These are phyloP conservation scores for Colletotrichum trifolii DNA, from an alignment of 2,329 filamentous ascomycete species.

Conservation along the genomic window DNA sequence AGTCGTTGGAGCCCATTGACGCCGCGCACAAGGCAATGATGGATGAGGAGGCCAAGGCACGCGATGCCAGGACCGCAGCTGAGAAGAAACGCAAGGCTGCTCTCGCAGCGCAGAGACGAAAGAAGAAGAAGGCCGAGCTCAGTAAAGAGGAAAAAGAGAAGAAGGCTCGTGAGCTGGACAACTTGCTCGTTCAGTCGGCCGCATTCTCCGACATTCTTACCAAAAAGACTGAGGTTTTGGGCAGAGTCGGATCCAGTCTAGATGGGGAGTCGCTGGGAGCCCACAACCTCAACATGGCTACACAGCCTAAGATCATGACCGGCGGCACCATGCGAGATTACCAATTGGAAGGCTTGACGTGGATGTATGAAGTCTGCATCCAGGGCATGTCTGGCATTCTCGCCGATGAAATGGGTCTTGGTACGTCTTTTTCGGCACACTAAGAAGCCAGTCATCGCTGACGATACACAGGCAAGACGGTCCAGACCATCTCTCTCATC, in stretches of 20 bases:
- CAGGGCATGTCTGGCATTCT: constrained; percentile 93
- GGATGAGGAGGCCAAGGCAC: constrained; percentile 51
- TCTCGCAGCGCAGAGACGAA: constrained; percentile 56
- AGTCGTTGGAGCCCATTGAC: constrained; percentile 37
- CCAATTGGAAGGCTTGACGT: constrained; percentile 92
- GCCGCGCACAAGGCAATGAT: constrained; percentile 43
- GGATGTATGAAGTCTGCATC: constrained; percentile 85
- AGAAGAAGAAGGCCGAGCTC: constrained; percentile 57
- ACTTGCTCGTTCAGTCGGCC: constrained; percentile 68
- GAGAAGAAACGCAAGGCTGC: constrained; percentile 55
- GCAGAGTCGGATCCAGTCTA: constrained; percentile 69
- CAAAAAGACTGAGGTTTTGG: constrained; percentile 71
- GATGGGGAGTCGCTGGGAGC: constrained; percentile 70
- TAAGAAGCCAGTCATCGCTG: not conserved
- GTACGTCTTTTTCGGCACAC: constrained; percentile 47
- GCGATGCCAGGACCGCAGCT: constrained; percentile 54
- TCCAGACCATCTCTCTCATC: constrained; percentile 89
- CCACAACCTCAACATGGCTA: constrained; percentile 79
- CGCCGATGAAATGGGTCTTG: constrained; percentile 92
- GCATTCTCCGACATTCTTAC: constrained; percentile 72
- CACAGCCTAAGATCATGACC: constrained; percentile 85
- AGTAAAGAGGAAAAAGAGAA: constrained; percentile 65
- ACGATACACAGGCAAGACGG: constrained; percentile 76
- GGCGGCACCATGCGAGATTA: constrained; percentile 94
- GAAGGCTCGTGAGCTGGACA: constrained; percentile 69